Conservation (phyloP, 148 eudicot genomes). For the Persicaria maculosa region DNA sequence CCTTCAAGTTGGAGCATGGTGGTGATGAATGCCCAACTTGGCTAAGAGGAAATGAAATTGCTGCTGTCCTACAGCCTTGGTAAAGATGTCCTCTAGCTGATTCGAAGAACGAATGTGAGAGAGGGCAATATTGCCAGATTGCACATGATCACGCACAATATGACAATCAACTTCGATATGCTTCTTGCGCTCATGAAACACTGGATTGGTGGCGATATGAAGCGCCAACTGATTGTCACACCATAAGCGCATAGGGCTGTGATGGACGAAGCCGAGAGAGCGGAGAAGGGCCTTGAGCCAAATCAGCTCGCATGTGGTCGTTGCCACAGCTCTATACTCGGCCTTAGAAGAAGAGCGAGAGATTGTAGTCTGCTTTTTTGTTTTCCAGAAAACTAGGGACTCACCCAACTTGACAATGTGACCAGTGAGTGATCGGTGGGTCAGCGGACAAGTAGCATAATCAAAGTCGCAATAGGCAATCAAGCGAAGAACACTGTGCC, state of each 20-base stretch:
- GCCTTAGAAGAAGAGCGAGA: not conserved
- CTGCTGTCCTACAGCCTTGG: not conserved
- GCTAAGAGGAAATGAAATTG: not conserved
- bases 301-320: not conserved
- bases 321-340: not conserved
- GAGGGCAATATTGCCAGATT: not conserved
- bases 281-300: not conserved
- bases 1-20: not conserved
- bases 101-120: not conserved
- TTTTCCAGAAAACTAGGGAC: not conserved
- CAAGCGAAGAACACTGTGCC: no score
- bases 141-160: not conserved
- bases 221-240: not conserved
- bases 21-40: not conserved
- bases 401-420: not conserved
- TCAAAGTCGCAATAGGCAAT: no score
- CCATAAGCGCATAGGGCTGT: no score
- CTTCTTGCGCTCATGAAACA: not conserved
- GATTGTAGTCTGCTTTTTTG: not conserved
- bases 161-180: not conserved
- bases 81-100: not conserved
- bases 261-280: no score
- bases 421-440: not conserved
- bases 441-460: no score
- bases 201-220: not conserved